Base-by-base conservation (phyloP, 352 stramenopile species). In the Pseudoperonospora humuli region DNA sequence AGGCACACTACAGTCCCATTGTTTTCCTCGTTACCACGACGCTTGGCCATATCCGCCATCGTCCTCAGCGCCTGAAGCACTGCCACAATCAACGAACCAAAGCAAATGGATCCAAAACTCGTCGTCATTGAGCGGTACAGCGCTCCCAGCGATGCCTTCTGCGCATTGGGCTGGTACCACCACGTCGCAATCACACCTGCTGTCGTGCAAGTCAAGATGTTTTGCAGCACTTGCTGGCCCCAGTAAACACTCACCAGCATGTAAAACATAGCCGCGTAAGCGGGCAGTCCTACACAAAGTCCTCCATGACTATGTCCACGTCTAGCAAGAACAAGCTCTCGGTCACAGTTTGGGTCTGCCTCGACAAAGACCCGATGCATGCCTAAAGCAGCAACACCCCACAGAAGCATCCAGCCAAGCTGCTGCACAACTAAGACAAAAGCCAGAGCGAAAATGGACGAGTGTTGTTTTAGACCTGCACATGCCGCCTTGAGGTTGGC, bases 81-180 rank as follows among this genome's bases (percentile, higher is more conserved):
- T 4, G 86, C 84, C 24, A 95, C 84, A 46, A 95, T 80, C 15
- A 95, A 55, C 13, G 82, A 94, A 1, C 84, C 84, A 43, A 89
- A 86, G 61, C 75, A 86, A 52, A 89, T 89, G 13, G 72, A 86
- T 7, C 77, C 77, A 35, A 89, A 86, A 19, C 68, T 82, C 45
- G 77, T 83, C 36, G 77, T 90, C 38, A 93, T 28, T 31, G 81
- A 89, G 31, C 81, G 75, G 54, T 90, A 88, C 13, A 90, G 64
- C 37, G 81, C 72, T 39, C 75, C 73, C 13, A 75, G 45, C 3
- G 77, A 85, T 10, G 67, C 75, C 25, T 66, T 73, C 50, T 77
- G 59, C 3, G 64, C 39, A 42, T 75, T 46, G 6, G 74, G 64
- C 50, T 89, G 73, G 62, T 90, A 93, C 81, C 81, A 93, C 75